phyloP scores from a whole-genome alignment of 768 basidiomycete genomes.

The Russula griseocarnosa region DNA sequence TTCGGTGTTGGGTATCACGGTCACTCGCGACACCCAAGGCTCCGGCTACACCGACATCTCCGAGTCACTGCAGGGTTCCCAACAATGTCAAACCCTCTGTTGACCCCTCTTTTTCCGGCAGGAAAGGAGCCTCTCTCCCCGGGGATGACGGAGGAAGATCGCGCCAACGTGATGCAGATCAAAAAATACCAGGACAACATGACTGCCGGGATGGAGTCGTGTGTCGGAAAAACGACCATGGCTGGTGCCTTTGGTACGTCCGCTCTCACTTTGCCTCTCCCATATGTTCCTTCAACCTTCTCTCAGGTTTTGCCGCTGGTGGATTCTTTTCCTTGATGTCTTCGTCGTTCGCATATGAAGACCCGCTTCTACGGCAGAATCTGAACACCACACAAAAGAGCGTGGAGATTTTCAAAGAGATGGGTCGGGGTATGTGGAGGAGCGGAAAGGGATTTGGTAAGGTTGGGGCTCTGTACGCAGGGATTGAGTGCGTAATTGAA shows the following conservation, averaged over 20 bases:
- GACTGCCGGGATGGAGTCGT: constrained; percentile 74
- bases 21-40: no score
- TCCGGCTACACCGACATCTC: not conserved
- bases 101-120: constrained; percentile 75
- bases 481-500: constrained; percentile 93
- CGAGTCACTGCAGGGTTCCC: not conserved
- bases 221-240: constrained; percentile 74
- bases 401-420: constrained; percentile 82
- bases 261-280: not conserved
- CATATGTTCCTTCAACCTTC: constrained; percentile 9
- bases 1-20: no score
- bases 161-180: constrained; percentile 57
- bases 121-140: constrained; percentile 86
- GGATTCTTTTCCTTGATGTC: constrained; percentile 98
- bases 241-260: constrained; percentile 78
- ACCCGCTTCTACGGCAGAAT: constrained; percentile 71
- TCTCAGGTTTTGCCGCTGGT: constrained; percentile 81
- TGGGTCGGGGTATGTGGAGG: constrained; percentile 89
- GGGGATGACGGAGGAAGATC: constrained; percentile 78
- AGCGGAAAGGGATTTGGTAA: constrained; percentile 91
- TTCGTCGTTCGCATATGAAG: constrained; percentile 91
- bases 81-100: constrained; percentile 35
- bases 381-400: constrained; percentile 74
- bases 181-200: constrained; percentile 78
- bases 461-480: constrained; percentile 92